Evolutionary conservation across 2,329 filamentous ascomycete genomes (phyloP).

Genomic region (Pseudogymnoascus sp.): DNA sequence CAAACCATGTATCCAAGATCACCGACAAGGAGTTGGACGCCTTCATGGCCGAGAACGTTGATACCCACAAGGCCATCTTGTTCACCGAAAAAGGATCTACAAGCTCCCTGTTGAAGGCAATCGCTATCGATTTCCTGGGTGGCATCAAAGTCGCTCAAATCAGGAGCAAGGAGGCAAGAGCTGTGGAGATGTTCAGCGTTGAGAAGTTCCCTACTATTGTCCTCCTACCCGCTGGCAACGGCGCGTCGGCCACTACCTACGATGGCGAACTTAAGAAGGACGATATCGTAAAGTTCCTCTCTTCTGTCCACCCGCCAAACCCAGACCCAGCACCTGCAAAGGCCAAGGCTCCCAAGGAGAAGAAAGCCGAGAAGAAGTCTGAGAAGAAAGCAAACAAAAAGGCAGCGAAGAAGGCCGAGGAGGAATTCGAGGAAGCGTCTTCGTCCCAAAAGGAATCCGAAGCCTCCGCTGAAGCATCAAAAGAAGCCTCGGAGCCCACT

Average conservation of each 20-base stretch:
- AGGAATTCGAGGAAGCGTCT: conserved; percentile 42
- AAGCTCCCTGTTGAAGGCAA: conserved; percentile 69
- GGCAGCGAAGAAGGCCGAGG: conserved; percentile 38
- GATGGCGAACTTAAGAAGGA: conserved; percentile 81
- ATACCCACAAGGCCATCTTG: conserved; percentile 74
- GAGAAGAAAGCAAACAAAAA: conserved; percentile 15
- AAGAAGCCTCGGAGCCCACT: conserved; percentile 40
- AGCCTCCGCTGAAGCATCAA: conserved; percentile 40
- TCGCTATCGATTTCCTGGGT: conserved; percentile 87
- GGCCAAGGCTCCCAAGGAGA: conserved; percentile 38
- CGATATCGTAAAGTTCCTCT: conserved; percentile 72
- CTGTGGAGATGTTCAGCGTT: conserved; percentile 67
- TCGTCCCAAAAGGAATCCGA: conserved; percentile 43
- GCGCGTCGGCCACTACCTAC: conserved; percentile 63
- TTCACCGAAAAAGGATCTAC: conserved; percentile 92
- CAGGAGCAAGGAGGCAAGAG: conserved; percentile 63
- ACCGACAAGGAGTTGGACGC: conserved; percentile 69
- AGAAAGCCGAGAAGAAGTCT: conserved; percentile 34
- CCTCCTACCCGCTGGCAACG: conserved; percentile 61
- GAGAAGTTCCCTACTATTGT: conserved; percentile 72
- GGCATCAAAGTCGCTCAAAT: conserved; percentile 74
- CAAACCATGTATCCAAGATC: conserved; percentile 79
- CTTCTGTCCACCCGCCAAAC: conserved; percentile 70
- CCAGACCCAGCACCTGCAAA: conserved; percentile 55
- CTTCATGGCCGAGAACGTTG: conserved; percentile 61